A percentile compares a stretch with the other conserved stretches of the same genome.
These are phyloP conservation scores for Nicotiana paniculata DNA, from an alignment of 257 asterid species.

Conservation along the genomic window DNA sequence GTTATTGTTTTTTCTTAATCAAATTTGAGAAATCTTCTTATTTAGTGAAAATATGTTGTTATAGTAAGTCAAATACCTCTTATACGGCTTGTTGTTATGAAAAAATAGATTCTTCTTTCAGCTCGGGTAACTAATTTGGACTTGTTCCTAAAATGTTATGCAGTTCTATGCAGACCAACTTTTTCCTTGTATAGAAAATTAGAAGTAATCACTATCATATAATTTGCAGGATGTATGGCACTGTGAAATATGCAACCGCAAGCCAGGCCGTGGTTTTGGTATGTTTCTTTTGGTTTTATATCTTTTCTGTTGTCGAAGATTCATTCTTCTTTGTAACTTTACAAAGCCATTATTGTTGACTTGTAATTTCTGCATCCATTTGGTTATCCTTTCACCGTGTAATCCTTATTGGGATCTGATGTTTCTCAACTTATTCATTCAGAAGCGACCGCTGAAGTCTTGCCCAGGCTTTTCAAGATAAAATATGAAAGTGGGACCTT, in stretches of 20 bases:
- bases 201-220: neutral
- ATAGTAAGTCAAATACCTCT: too few species aligned
- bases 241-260: constrained; percentile 93
- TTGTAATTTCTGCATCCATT: neutral
- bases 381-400: neutral
- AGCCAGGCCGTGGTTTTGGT: constrained; percentile 99
- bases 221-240: constrained; percentile 92
- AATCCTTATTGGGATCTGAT: constrained; percentile 8
- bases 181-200: too few species aligned
- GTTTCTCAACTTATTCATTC: constrained; percentile 17
- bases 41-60: too few species aligned
- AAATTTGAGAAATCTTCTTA: too few species aligned
- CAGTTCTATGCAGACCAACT: too few species aligned
- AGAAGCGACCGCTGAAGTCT: constrained; percentile 97
- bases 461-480: constrained; percentile 84
- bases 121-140: too few species aligned
- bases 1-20: too few species aligned
- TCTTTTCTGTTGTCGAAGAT: too few species aligned
- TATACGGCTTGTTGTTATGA: too few species aligned
- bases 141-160: too few species aligned
- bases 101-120: too few species aligned
- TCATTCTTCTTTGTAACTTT: neutral
- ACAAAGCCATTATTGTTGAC: neutral
- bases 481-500: constrained; percentile 90
- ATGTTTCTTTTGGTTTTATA: constrained; percentile 13